These are phyloP conservation scores for Claviceps fusiformis DNA, from an alignment of 2,329 filamentous ascomycete genomes.

Conservation along the genomic window DNA sequence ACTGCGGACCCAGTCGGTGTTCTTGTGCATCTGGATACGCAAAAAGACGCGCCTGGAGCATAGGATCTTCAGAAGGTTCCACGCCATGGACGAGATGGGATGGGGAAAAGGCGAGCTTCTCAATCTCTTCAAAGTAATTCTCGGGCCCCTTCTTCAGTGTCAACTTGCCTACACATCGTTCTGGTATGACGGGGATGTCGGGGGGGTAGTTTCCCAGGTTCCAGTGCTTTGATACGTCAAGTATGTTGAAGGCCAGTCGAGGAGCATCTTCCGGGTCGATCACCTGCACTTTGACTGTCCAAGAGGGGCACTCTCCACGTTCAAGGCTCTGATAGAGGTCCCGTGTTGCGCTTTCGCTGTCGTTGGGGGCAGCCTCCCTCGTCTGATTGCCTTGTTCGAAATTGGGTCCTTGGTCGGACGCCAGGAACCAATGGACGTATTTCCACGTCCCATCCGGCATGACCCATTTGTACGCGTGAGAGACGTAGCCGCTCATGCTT, in stretches of 20 bases:
- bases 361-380: constrained; percentile 34
- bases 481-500: constrained; percentile 55
- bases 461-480: constrained; percentile 53
- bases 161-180: constrained; percentile 46
- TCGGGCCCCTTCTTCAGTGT: constrained; percentile 50
- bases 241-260: constrained; percentile 47
- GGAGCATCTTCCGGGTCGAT: constrained; percentile 49
- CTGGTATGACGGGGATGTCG: constrained; percentile 28
- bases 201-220: constrained; percentile 35
- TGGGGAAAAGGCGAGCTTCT: constrained; percentile 54
- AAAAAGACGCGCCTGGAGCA: constrained; percentile 47
- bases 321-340: constrained; percentile 53
- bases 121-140: constrained; percentile 59
- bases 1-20: constrained; percentile 33
- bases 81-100: constrained; percentile 51
- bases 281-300: constrained; percentile 51
- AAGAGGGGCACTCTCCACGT: constrained; percentile 45
- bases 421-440: constrained; percentile 52
- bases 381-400: constrained; percentile 46
- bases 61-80: constrained; percentile 47
- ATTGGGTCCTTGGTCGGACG: constrained; percentile 48
- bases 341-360: constrained; percentile 49
- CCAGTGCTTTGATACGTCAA: constrained; percentile 60
- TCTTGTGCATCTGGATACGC: constrained; percentile 49
- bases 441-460: constrained; percentile 53